phyloP scores from a whole-genome alignment of 768 basidiomycete species.

The Lactarius sanguifluus region DNA sequence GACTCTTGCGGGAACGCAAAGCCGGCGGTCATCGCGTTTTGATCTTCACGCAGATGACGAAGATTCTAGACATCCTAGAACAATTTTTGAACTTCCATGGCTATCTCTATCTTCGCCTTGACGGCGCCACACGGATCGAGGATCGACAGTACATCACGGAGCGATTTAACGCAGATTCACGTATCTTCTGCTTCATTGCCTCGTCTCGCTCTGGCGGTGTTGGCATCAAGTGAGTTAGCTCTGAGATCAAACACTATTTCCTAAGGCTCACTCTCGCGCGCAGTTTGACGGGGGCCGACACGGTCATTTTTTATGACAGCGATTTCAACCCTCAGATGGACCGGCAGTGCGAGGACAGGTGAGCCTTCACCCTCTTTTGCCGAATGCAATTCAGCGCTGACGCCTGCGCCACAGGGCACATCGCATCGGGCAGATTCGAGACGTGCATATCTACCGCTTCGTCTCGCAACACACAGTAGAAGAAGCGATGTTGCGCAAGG shows the following conservation, averaged over 20 bases:
- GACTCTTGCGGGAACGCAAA: slow-evolving; percentile 78
- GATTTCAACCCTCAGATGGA: slow-evolving; percentile 99
- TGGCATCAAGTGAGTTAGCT: slow-evolving; percentile 82
- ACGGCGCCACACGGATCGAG: slow-evolving; percentile 94
- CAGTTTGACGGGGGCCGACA: slow-evolving; percentile 85
- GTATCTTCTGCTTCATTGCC: slow-evolving; percentile 87
- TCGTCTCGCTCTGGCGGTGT: slow-evolving; percentile 80
- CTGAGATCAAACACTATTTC: background rate
- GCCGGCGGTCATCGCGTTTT: slow-evolving; percentile 85
- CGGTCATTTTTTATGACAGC: slow-evolving; percentile 96
- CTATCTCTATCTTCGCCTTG: slow-evolving; percentile 89
- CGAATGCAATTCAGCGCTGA: slow-evolving; percentile 14
- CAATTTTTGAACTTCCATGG: slow-evolving; percentile 91
- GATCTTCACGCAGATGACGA: slow-evolving; percentile 98
- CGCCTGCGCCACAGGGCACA: slow-evolving; percentile 64
- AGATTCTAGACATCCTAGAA: slow-evolving; percentile 90
- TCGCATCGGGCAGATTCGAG: slow-evolving; percentile 96
- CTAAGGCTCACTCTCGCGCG: slow-evolving; percentile 29
- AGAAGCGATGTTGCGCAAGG: slow-evolving; percentile 93
- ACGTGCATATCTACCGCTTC: slow-evolving; percentile 96
- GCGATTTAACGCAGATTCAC: slow-evolving; percentile 74
- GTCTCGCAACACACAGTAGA: slow-evolving; percentile 89
- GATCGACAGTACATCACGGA: slow-evolving; percentile 91
- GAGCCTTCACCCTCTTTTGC: slow-evolving; percentile 30
- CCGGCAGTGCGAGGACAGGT: slow-evolving; percentile 92